Evolutionary conservation across 192 early-diverging fungal species (phyloP), one percentile per base, ranked within the genome.

Genomic region (Coemansia sp.): DNA sequence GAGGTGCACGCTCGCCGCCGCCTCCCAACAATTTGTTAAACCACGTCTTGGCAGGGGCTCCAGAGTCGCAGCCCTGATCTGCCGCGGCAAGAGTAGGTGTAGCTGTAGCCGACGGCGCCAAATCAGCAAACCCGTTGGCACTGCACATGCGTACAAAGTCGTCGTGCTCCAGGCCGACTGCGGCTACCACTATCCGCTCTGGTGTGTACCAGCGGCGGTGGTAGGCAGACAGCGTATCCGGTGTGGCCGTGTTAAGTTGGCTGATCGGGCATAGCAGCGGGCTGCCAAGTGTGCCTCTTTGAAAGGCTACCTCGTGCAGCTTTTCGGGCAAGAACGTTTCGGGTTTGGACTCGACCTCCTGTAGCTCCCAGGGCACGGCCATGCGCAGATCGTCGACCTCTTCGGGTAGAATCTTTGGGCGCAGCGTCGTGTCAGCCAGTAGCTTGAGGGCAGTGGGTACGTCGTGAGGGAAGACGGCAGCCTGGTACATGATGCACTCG

Each of bases 401-500:
- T 34, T 89, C 90, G 11, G 83, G 79, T 19, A 86, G 63, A 31
- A 96, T 89, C 32, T 63, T 70, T 7, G 95, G 94, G 59, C 89
- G 88, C 65, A 89, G 86, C 24, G 96, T 89, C 8, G 93, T 91
- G 56, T 97, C 89, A 0, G 92, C 87, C 68, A 97, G 87, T 22
- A 95, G 80, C 13, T 84, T 65, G 40, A 96, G 53, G n/a, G 93
- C 88, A 19, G 87, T 82, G 1, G 81, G 73, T 22, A 95, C 68
- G 77, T 97, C 94, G 68, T 93, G 87, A 4, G 86, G 88, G 71
- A 99, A 95, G 24, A 99, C 89, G 6, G 93, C 89, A 6, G 92
- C 90, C 74, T 96, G 95, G 75, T 97, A 99, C 89, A 95, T 94
- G 79, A 99, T 95, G 60, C 91, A 86, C 74, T 99, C 97, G 34